A percentile compares a stretch with the other conserved stretches of the same genome.
These are phyloP conservation scores for Basidioascus undulatus DNA, from an alignment of 768 basidiomycete genomes.

Conservation along the genomic window DNA sequence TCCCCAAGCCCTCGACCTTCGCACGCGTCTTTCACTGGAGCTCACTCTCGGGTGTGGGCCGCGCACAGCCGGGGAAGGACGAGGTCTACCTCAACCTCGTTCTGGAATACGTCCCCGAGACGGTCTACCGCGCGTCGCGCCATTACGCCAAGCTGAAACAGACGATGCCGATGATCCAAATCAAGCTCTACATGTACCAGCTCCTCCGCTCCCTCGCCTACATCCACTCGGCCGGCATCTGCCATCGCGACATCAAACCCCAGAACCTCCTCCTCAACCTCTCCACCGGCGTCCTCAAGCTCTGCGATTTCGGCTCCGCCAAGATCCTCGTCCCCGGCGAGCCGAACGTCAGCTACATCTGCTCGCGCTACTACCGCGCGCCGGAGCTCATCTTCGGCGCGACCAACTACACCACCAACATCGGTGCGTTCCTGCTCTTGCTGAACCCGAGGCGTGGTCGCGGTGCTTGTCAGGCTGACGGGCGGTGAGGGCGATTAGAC, in stretches of 20 bases:
- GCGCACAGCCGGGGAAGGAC: conserved; percentile 56
- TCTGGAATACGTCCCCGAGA: conserved; percentile 96
- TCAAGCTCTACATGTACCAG: conserved; percentile 94
- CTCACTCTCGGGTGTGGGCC: not conserved
- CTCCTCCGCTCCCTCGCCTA: conserved; percentile 93
- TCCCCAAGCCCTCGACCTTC: not conserved
- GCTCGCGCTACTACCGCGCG: conserved; percentile 96
- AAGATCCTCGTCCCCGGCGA: conserved; percentile 96
- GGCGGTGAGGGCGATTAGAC: conserved; percentile 26
- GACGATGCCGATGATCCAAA: conserved; percentile 98
- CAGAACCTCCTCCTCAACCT: conserved; percentile 97
- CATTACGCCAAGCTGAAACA: conserved; percentile 99
- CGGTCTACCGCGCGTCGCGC: conserved; percentile 92
- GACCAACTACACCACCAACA: conserved; percentile 98
- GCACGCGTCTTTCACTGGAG: not conserved
- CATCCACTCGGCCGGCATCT: conserved; percentile 98
- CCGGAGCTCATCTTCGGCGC: conserved; percentile 99
- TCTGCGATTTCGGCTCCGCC: conserved; percentile 97
- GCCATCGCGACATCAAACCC: conserved; percentile 99
- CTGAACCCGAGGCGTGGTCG: not conserved
- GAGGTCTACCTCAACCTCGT: conserved; percentile 99
- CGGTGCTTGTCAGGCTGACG: conserved; percentile 4
- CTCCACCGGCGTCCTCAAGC: conserved; percentile 81
- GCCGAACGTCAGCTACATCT: conserved; percentile 98
- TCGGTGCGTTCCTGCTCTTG: conserved; percentile 35